A percentile compares a stretch with the other conserved stretches of the same genome.
phyloP scores from a whole-genome alignment of 352 stramenopile species.

The Phytophthora quininea region DNA sequence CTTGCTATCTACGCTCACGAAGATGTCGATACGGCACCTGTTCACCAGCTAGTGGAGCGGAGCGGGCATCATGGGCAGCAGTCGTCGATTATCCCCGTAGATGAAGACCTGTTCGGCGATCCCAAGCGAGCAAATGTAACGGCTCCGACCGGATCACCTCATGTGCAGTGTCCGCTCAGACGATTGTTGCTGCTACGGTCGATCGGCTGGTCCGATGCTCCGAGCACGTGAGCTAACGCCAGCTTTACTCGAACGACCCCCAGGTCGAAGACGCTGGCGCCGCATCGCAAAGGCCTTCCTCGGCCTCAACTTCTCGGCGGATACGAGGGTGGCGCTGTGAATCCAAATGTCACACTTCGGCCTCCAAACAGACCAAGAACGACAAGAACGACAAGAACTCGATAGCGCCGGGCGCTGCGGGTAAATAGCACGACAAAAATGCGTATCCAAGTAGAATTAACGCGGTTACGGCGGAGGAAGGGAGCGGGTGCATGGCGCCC shows the following conservation, averaged over 20 bases:
- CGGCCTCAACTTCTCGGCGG: not conserved
- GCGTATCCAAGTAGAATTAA: conserved; percentile 38
- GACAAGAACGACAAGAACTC: not conserved
- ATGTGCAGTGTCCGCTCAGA: not conserved
- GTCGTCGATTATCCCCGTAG: no score
- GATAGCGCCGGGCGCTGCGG: conserved; percentile 13
- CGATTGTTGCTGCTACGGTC: not conserved
- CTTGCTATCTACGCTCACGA: conserved; percentile 1
- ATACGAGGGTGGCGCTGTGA: not conserved
- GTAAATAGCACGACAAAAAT: conserved; percentile 35
- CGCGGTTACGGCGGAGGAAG: conserved; percentile 28
- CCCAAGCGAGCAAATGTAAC: not conserved
- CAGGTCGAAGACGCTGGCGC: no score
- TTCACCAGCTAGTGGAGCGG: not conserved
- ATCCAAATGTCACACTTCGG: not conserved
- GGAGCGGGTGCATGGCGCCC: conserved; percentile 16
- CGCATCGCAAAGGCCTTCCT: no score
- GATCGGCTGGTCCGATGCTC: not conserved
- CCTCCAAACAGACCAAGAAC: no score
- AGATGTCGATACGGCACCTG: conserved; percentile 2
- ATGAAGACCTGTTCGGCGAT: no score
- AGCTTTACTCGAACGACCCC: not conserved
- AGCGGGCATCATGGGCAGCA: not conserved
- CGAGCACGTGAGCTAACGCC: not conserved
- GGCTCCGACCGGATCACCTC: conserved; percentile 1